Evolutionary conservation across 306 rosid species (phyloP).

Genomic region (Quercus dentata): DNA sequence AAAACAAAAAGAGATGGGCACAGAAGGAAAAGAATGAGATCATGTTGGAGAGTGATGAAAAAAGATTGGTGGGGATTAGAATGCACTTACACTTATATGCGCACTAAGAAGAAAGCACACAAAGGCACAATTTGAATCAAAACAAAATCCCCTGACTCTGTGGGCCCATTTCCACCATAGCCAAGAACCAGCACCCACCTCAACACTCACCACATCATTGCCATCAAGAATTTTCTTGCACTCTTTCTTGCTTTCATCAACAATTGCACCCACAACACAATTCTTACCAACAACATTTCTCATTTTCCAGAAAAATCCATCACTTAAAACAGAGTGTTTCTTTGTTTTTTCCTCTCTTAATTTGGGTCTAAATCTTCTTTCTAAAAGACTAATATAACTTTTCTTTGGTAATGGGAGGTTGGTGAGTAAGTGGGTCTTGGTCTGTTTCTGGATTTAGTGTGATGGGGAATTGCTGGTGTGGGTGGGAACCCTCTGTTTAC

Average conservation of each 20-base stretch:
- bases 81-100: conserved; percentile 39
- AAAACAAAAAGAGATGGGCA: not conserved
- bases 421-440: conserved; percentile 28
- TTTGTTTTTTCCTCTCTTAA: not conserved
- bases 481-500: conserved; percentile 60
- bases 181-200: conserved; percentile 40
- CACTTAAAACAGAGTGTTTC: not conserved
- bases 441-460: conserved; percentile 26
- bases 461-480: conserved; percentile 92
- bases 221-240: conserved; percentile 45
- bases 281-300: conserved; percentile 9
- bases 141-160: conserved; percentile 17
- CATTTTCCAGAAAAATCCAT: conserved; percentile 8
- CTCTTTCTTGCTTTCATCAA: conserved; percentile 30
- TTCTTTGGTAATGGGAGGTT: conserved; percentile 38
- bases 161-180: conserved; percentile 66
- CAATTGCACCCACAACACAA: conserved; percentile 6
- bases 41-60: conserved; percentile 38
- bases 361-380: conserved; percentile 19
- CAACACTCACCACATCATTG: conserved; percentile 54
- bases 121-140: conserved; percentile 33
- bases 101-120: conserved; percentile 50
- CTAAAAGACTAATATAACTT: conserved; percentile 10
- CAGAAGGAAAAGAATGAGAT: not conserved
- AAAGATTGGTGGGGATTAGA: conserved; percentile 42